Conservation (phyloP, 2,329 filamentous ascomycete species). For the Alternaria viburni region DNA sequence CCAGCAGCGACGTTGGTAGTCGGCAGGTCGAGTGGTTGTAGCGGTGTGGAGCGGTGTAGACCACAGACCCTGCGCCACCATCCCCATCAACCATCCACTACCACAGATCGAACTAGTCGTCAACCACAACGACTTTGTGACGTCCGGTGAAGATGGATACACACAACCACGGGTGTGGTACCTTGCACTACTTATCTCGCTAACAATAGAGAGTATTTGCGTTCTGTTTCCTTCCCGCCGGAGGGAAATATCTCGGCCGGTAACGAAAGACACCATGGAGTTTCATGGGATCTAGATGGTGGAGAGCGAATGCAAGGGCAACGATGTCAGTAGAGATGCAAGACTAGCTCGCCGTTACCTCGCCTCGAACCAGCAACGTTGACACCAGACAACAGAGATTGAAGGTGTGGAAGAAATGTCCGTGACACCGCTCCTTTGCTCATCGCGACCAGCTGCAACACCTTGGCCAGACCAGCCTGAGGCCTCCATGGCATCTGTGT, state of each 20-base stretch:
- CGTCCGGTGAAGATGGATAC: slow-evolving; percentile 12
- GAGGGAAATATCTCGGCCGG: not conserved
- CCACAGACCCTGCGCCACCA: no score
- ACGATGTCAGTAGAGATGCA: not conserved
- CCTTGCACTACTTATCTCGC: not conserved
- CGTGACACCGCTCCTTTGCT: not conserved
- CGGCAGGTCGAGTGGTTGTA: not conserved
- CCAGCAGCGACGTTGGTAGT: not conserved
- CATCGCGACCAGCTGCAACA: not conserved
- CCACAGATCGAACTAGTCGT: no score
- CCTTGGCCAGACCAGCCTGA: not conserved
- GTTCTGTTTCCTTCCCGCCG: not conserved
- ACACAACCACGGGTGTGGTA: not conserved
- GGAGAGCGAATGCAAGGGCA: not conserved
- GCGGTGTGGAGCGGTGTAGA: slow-evolving; percentile 29
- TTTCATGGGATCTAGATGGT: not conserved
- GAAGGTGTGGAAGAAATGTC: not conserved
- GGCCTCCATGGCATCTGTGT: not conserved
- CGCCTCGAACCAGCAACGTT: not conserved
- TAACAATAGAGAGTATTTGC: not conserved
- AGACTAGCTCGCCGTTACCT: not conserved
- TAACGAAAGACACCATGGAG: not conserved
- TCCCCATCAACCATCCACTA: no score
- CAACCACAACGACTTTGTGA: not conserved
- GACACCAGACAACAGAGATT: not conserved